Conservation (phyloP, 2,329 filamentous ascomycete genomes). For the Fusarium sp. region DNA sequence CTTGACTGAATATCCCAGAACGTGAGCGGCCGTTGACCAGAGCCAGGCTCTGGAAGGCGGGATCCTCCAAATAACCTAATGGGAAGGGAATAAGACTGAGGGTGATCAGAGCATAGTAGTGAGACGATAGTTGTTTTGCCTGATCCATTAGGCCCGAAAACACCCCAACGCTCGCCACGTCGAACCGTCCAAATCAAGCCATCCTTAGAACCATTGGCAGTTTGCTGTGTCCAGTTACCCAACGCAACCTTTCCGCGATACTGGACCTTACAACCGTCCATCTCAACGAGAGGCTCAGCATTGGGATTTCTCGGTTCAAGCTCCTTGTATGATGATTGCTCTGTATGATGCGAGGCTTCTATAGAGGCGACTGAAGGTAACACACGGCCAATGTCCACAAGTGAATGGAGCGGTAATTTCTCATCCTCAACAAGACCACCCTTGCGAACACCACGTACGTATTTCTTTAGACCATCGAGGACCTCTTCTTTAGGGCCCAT, state of each 20-base stretch:
- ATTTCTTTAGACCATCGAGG: slow-evolving; percentile 62
- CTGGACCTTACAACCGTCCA: slow-evolving; percentile 83
- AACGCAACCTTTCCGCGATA: slow-evolving; percentile 84
- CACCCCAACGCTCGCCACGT: slow-evolving; percentile 87
- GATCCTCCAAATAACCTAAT: slow-evolving; percentile 87
- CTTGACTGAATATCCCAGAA: slow-evolving; percentile 92
- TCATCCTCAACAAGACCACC: slow-evolving; percentile 60
- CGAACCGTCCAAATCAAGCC: slow-evolving; percentile 87
- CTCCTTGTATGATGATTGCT: slow-evolving; percentile 28
- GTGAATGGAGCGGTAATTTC: slow-evolving; percentile 59
- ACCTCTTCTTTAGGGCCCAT: slow-evolving; percentile 75
- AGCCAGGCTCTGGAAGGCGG: slow-evolving; percentile 79
- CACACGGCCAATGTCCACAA: slow-evolving; percentile 63
- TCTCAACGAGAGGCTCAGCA: slow-evolving; percentile 83
- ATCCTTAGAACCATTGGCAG: slow-evolving; percentile 59
- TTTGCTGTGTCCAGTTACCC: slow-evolving; percentile 80
- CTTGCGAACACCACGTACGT: slow-evolving; percentile 60
- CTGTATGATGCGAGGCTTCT: slow-evolving; percentile 5
- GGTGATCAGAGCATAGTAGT: slow-evolving; percentile 94
- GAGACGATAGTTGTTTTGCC: slow-evolving; percentile 96
- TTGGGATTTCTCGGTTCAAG: slow-evolving; percentile 41
- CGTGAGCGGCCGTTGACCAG: slow-evolving; percentile 76
- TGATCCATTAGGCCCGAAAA: slow-evolving; percentile 94
- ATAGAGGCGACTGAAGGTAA: slow-evolving; percentile 48
- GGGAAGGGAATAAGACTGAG: slow-evolving; percentile 90